phyloP scores from a whole-genome alignment of 176 grass and related monocot species.

The Oryza meridionalis region DNA sequence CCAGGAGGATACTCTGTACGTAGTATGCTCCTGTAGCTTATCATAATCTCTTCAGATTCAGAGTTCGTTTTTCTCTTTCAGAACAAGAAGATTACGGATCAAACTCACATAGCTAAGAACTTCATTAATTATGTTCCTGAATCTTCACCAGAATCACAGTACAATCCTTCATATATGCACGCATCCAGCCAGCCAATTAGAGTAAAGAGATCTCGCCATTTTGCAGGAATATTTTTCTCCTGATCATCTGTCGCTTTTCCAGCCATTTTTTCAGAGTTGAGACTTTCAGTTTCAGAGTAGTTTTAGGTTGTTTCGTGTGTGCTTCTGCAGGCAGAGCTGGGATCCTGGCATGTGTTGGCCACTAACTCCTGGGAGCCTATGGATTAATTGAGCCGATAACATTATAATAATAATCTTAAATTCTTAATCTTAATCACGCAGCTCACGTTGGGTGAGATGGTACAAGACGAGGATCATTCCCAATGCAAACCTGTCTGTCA shows the following conservation, averaged over 20 bases:
- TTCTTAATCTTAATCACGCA: background rate
- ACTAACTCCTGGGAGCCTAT: background rate
- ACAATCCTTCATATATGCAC: background rate
- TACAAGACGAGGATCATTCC: background rate
- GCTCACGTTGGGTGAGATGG: background rate
- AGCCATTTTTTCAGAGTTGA: background rate
- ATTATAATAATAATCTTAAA: background rate
- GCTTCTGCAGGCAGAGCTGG: background rate
- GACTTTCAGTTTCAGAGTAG: background rate
- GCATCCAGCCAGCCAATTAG: background rate
- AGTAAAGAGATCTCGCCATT: background rate
- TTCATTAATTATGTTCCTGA: background rate
- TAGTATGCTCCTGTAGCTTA: background rate
- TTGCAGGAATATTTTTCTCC: conserved; percentile 6
- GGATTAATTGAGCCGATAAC: background rate
- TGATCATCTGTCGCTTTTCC: background rate
- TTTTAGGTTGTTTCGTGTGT: background rate
- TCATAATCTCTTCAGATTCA: background rate
- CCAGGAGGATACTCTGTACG: background rate
- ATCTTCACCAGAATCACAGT: background rate
- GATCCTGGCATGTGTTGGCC: conserved; percentile 40
- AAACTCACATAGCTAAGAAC: background rate
- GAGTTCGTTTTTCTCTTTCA: background rate
- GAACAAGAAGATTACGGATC: background rate
- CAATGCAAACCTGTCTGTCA: conserved; percentile 10